phyloP scores from a whole-genome alignment of 2,329 filamentous ascomycete species.

The Colletotrichum liaoningense region DNA sequence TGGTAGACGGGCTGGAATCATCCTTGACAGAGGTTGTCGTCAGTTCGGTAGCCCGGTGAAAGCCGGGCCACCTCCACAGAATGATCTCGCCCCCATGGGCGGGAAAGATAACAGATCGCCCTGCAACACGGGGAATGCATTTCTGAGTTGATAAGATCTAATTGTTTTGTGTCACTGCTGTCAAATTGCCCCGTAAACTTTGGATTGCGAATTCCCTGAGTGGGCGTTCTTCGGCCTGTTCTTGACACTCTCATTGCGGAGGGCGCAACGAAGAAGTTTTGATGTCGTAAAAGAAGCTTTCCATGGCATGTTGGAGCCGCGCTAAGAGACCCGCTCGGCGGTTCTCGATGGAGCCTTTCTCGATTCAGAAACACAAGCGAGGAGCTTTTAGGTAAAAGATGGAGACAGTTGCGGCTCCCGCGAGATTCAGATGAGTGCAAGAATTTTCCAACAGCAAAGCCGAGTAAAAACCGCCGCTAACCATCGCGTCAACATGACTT shows the following conservation, averaged over 20 bases:
- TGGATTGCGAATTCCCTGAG: neutral
- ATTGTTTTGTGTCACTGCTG: conserved; percentile 31
- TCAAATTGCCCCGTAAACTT: neutral
- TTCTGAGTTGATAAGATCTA: conserved; percentile 25
- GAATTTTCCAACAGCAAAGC: conserved; percentile 27
- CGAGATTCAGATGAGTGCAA: conserved; percentile 24
- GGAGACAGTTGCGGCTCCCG: conserved; percentile 18
- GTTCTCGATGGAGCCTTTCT: conserved; percentile 17
- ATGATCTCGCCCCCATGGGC: conserved; percentile 34
- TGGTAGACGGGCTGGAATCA: neutral
- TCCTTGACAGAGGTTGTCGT: conserved; percentile 26
- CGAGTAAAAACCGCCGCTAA: conserved; percentile 31
- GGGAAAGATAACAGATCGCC: conserved; percentile 26
- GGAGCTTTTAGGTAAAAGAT: conserved; percentile 32
- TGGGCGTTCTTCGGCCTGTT: conserved; percentile 26
- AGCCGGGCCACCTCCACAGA: conserved; percentile 30
- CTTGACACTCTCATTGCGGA: conserved; percentile 10
- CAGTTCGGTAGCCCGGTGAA: conserved; percentile 19
- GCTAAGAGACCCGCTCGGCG: conserved; percentile 24
- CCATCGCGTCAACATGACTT: conserved; percentile 16
- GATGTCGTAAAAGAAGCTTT: conserved; percentile 36
- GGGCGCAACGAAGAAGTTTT: conserved; percentile 22
- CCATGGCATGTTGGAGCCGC: conserved; percentile 32
- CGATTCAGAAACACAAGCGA: conserved; percentile 25
- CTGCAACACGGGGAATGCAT: conserved; percentile 24